Base-by-base conservation (phyloP, 257 asterid genomes). In the Fraxinus cuspidata region DNA sequence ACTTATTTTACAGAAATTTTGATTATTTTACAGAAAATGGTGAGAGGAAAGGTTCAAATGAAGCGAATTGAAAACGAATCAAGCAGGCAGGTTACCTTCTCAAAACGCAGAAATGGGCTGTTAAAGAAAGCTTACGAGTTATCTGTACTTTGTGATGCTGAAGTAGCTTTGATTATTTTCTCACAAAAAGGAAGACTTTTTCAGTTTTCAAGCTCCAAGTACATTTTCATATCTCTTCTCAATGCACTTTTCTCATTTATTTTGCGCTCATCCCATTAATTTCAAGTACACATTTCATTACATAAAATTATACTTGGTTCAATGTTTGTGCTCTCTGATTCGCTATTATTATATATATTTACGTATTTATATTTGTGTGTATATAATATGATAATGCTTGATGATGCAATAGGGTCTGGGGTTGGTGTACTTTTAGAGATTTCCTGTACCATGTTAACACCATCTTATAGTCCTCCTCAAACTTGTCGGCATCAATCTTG, bases 81-180 rank as follows among this genome's bases (percentile, higher is more conserved):
- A 6, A 91, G 92, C 83, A 69, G 97, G 76, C 97, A 89, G 32
- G 94, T 85, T 75, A 92, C 96, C 1, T 92, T 92, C 78, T 86
- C 93, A 0, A 92, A 92, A 83, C 76, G 97, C 4, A 71, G 90
- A 64, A 92, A 87, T 78, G 96, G 97, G 76, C 86, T 92, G 4
- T 0, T 87, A 78, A 92, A 92, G 89, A 92, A 92, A 81, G 97
- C 96, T 5, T 86, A 82, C 65, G 97, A 92, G 82, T 89, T 92
- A 19, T 89, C 97, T 9, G 81, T 91, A 13, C 90, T 91, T 10
- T 91, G 97, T 7, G 97, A 91, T 73, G 97, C 97, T 35, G 90
- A 91, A 69, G 88, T 91, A 7, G 92, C 92, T 74, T 73, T 91
- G 82, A 91, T 92, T 68, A 81, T 92, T 80, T 92, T 92, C 87